Base-by-base conservation (phyloP, 164 flowering plant species). In the Magnolia changhungtana region DNA sequence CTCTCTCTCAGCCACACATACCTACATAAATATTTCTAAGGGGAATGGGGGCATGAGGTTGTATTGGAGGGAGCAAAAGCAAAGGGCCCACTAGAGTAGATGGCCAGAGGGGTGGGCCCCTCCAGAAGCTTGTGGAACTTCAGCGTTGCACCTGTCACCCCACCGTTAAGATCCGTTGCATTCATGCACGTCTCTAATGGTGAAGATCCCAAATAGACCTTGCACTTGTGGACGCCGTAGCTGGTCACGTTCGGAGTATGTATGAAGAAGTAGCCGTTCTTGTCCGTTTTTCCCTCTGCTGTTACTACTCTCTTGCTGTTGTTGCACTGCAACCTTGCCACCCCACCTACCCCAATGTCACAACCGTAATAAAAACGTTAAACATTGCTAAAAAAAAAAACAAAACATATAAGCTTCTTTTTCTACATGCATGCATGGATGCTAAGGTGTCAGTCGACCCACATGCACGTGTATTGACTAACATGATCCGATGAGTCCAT, bases 261-360 rank as follows among this genome's bases (percentile, higher is more conserved):
- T 61, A 89, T 24, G 78, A 78, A 83, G 87, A 90, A 92, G 82
- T 88, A 91, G 4, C 96, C 97, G 20, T 91, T 90, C 82, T 87
- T 86, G 88, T 94, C 94, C 2, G 97, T 87, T 9, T 21, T 81
- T 7, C 80, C 84, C 8, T 79, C 21, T 18, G n/a, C 65, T 7
- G 16, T 80, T 18, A 68, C 31, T 0, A 79, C 72, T 65, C 74
- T 37, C 84, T 80, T 91, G 21, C 81, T 82, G 85, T 82, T 88
- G 76, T 83, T 85, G 88, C 98, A 92, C 63, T 63, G 29, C 20
- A 94, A 77, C 74, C 72, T 85, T 52, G 88, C 93, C 11, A 61
- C 73, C 0, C 94, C 97, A 13, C 89, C 98, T 94, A 84, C 52
- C 59, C 49, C 27, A 71, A 71, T 65, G 63, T 59, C 63, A 71